Evolutionary conservation across 306 rosid genomes (phyloP).

Genomic region (Pyrus communis): DNA sequence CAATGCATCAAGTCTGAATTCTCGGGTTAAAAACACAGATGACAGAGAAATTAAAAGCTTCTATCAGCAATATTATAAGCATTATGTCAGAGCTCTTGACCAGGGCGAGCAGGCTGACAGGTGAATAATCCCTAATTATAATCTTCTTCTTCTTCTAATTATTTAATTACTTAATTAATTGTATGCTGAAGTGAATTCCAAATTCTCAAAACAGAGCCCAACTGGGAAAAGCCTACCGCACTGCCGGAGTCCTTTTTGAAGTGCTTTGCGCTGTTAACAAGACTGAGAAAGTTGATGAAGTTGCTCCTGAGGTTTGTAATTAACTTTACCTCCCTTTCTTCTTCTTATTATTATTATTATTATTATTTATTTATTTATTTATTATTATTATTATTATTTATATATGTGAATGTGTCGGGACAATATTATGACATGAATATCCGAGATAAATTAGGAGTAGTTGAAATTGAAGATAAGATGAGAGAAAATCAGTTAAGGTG

Average conservation of each 20-base stretch:
- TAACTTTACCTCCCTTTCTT: background rate
- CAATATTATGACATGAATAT: no score
- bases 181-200: background rate
- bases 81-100: slow-evolving; percentile 80
- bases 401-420: no score
- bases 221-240: slow-evolving; percentile 89
- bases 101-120: slow-evolving; percentile 92
- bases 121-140: slow-evolving; percentile 16
- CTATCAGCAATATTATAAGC: slow-evolving; percentile 89
- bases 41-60: slow-evolving; percentile 90
- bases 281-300: slow-evolving; percentile 96
- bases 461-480: no score
- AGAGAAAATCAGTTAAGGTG: no score
- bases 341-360: background rate
- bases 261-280: slow-evolving; percentile 95
- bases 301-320: slow-evolving; percentile 85
- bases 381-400: background rate
- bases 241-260: slow-evolving; percentile 93
- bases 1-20: slow-evolving; percentile 64
- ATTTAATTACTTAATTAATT: background rate
- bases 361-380: no score
- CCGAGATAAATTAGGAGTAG: no score
- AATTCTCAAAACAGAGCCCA: slow-evolving; percentile 58
- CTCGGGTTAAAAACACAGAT: slow-evolving; percentile 78
- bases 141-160: background rate